Percentiles rank a stretch among this genome's conserved stretches.
Conservation (phyloP, 306 rosid genomes). For the Begonia peltatifolia region DNA sequence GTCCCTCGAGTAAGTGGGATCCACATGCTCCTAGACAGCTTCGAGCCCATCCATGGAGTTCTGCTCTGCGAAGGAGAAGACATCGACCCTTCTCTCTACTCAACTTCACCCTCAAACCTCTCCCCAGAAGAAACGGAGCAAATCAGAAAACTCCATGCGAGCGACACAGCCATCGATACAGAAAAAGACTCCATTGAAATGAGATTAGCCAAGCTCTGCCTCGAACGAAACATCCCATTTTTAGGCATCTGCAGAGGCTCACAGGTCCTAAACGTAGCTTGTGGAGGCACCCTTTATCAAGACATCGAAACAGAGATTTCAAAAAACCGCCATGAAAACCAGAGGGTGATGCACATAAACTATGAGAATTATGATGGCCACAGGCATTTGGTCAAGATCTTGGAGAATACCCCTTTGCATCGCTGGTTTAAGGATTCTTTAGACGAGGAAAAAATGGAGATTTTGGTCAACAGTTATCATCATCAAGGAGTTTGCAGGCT, state of each 20-base stretch:
- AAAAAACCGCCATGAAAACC: constrained; percentile 16
- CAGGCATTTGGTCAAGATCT: constrained; percentile 55
- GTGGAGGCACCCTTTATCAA: constrained; percentile 73
- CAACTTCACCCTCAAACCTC: constrained; percentile 32
- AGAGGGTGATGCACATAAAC: constrained; percentile 45
- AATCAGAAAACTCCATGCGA: constrained; percentile 53
- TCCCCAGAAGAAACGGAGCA: constrained; percentile 56
- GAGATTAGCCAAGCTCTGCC: constrained; percentile 69
- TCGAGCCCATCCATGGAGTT: constrained; percentile 95
- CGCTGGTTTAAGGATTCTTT: constrained; percentile 66
- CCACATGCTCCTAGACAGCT: constrained; percentile 62
- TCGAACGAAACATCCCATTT: constrained; percentile 84
- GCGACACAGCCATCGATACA: constrained; percentile 71
- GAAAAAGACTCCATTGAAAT: constrained; percentile 84
- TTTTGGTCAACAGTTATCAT: constrained; percentile 79
- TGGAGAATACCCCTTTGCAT: constrained; percentile 66
- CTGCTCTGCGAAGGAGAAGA: constrained; percentile 95
- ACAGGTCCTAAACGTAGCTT: constrained; percentile 77
- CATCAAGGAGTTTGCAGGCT: constrained; percentile 86
- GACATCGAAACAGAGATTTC: constrained; percentile 63
- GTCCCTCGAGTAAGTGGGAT: constrained; percentile 82
- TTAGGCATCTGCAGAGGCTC: constrained; percentile 90
- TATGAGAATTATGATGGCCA: constrained; percentile 86
- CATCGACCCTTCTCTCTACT: constrained; percentile 78
- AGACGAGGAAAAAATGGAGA: constrained; percentile 39